A percentile compares a stretch with the other conserved stretches of the same genome.
Conservation (phyloP, 768 basidiomycete genomes). For the Coprinellus micaceus region DNA sequence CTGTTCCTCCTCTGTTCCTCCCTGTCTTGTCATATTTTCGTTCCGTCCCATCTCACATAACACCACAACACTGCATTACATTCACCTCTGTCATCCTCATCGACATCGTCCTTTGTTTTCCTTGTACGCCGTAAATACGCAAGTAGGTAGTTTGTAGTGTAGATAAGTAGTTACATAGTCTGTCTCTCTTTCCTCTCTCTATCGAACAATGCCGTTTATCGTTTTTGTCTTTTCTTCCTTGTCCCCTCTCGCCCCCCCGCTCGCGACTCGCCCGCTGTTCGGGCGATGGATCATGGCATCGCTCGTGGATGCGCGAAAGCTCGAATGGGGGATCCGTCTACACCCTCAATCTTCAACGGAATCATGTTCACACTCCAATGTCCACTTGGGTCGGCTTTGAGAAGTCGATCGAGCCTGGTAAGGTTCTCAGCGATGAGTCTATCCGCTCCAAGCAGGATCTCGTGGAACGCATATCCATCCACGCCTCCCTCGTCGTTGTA, state of each 20-base stretch:
- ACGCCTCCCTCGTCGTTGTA: slow-evolving; percentile 29
- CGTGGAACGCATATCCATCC: slow-evolving; percentile 53
- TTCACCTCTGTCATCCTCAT: neutral
- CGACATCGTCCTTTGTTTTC: neutral
- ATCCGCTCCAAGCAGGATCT: slow-evolving; percentile 54
- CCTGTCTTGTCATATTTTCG: too few relatives aligned
- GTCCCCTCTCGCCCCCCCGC: too few relatives aligned
- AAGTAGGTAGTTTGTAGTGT: neutral
- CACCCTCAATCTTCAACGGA: slow-evolving; percentile 53
- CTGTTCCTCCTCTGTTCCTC: neutral
- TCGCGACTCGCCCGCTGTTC: neutral
- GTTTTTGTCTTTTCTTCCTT: too few relatives aligned
- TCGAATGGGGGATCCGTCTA: slow-evolving; percentile 70
- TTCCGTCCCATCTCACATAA: neutral
- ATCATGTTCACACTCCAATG: slow-evolving; percentile 48
- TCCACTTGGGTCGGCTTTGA: neutral
- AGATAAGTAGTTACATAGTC: neutral
- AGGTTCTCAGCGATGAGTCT: slow-evolving; percentile 72
- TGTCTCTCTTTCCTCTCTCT: too few relatives aligned
- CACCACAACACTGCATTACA: neutral
- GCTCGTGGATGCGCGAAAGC: slow-evolving; percentile 49
- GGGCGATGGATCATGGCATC: neutral
- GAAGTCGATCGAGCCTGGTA: slow-evolving; percentile 46
- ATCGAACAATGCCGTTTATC: too few relatives aligned
- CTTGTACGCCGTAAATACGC: neutral